Percentiles rank a stretch among this genome's conserved stretches.
phyloP scores from a whole-genome alignment of 768 basidiomycete genomes.

The Coprinopsis sp. region DNA sequence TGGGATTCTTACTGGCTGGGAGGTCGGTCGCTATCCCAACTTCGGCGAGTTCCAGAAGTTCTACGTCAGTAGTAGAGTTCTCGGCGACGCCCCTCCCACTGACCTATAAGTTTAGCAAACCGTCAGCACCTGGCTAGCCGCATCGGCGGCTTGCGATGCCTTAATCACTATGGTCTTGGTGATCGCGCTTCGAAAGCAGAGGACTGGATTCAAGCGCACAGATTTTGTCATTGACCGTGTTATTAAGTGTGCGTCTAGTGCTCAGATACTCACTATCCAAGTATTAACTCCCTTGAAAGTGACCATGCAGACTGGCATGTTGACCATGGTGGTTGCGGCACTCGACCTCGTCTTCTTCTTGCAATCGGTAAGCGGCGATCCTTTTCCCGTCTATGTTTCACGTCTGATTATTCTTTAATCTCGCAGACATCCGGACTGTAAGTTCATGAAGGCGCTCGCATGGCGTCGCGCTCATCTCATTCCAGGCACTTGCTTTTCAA shows the following conservation, averaged over 20 bases:
- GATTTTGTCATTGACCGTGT: conserved; percentile 4
- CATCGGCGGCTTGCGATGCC: not conserved
- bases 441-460: not conserved
- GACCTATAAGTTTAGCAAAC: not conserved
- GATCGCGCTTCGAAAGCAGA: not conserved
- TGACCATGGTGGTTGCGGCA: conserved; percentile 2
- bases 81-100: not conserved
- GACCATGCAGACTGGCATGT: conserved; percentile 1
- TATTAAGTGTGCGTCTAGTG: not conserved
- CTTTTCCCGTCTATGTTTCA: not conserved
- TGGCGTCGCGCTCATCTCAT: not conserved
- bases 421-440: conserved; percentile 1
- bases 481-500: conserved; percentile 1
- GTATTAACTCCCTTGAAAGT: not conserved
- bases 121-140: not conserved
- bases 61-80: not conserved
- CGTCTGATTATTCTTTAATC: not conserved
- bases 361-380: not conserved
- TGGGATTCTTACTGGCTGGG: not conserved
- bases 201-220: not conserved
- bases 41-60: not conserved
- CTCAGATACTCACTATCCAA: not conserved
- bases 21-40: not conserved
- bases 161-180: not conserved
- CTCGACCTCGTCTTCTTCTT: not conserved